These are phyloP conservation scores for Claviceps cyperi DNA, from an alignment of 2,329 filamentous ascomycete species.

Conservation along the genomic window DNA sequence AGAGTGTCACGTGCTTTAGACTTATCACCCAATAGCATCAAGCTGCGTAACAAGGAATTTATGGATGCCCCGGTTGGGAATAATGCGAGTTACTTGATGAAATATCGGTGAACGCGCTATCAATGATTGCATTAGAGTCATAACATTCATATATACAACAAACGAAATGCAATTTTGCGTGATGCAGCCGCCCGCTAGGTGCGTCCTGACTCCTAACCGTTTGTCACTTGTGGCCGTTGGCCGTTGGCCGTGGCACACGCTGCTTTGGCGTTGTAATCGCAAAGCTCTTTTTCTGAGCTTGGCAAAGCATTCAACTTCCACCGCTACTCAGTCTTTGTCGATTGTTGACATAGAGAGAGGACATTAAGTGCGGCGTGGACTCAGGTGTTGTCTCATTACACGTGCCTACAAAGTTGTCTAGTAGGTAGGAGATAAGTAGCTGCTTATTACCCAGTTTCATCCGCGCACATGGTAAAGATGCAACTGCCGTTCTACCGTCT, in stretches of 20 bases:
- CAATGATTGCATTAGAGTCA: constrained; percentile 1
- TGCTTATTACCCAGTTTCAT: background rate
- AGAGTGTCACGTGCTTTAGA: background rate
- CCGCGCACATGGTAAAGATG: background rate
- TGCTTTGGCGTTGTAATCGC: background rate
- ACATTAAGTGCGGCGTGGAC: background rate
- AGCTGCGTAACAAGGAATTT: background rate
- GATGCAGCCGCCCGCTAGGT: background rate
- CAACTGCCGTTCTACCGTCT: background rate
- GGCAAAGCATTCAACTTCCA: background rate
- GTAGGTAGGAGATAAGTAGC: background rate
- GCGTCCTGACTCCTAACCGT: background rate
- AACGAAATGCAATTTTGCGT: background rate
- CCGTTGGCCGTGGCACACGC: background rate
- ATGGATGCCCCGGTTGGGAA: background rate
- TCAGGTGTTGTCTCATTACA: background rate
- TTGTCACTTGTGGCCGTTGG: background rate
- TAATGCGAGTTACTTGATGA: background rate
- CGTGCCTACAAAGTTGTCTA: background rate
- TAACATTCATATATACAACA: background rate
- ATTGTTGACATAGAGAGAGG: background rate
- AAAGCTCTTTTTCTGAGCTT: background rate
- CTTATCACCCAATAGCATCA: background rate
- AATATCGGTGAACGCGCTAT: background rate
- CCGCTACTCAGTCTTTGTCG: background rate